These are phyloP conservation scores for Dentipellis sp. DNA, from an alignment of 768 basidiomycete genomes.

Conservation along the genomic window DNA sequence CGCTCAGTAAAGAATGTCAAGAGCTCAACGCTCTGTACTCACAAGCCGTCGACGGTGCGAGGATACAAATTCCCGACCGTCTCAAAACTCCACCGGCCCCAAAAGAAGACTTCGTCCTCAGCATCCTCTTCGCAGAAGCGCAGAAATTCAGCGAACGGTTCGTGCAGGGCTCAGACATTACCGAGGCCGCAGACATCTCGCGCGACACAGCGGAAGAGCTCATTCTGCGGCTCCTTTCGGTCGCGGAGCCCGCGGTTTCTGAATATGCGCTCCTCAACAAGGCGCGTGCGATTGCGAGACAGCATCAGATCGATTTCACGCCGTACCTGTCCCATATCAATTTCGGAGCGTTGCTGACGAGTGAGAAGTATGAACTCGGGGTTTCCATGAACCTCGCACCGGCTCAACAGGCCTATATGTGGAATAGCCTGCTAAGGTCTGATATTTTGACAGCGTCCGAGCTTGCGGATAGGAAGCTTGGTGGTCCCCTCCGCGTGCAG, in stretches of 20 bases:
- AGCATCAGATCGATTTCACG: conserved; percentile 33
- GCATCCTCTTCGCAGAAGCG: conserved; percentile 39
- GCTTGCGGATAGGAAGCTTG: conserved; percentile 40
- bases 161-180: conserved; percentile 18
- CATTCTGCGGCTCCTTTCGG: conserved; percentile 37
- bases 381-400: conserved; percentile 30
- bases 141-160: conserved; percentile 37
- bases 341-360: conserved; percentile 42
- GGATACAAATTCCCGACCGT: conserved; percentile 48
- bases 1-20: conserved; percentile 55
- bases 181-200: conserved; percentile 10
- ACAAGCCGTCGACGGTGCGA: conserved; percentile 58
- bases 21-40: conserved; percentile 67
- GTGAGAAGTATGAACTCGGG: conserved; percentile 45
- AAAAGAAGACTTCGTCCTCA: conserved; percentile 36
- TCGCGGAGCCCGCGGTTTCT: conserved; percentile 42
- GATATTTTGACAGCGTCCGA: conserved; percentile 46
- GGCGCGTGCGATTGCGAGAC: conserved; percentile 35
- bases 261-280: conserved; percentile 55
- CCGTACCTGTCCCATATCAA: conserved; percentile 44
- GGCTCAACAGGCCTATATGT: conserved; percentile 38
- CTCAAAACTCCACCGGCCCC: conserved; percentile 41
- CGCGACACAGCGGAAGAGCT: conserved; percentile 32
- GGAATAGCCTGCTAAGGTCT: conserved; percentile 57
- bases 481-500: conserved; percentile 47